phyloP scores from a whole-genome alignment of 2,329 filamentous ascomycete species.

The Aspergillus clavatus region DNA sequence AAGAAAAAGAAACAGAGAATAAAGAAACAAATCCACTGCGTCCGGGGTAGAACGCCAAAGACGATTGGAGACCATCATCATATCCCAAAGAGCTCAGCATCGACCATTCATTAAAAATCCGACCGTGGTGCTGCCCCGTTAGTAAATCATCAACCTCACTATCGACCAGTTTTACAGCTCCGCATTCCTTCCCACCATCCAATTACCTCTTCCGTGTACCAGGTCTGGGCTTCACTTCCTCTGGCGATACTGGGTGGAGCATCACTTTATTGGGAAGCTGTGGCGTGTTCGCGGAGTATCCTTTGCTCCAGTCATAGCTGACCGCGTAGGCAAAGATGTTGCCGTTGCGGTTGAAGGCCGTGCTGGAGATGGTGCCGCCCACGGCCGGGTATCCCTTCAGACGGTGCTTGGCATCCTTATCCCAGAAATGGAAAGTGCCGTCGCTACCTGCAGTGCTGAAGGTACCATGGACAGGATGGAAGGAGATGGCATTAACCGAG shows the following conservation, averaged over 20 bases:
- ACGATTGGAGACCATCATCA: neutral
- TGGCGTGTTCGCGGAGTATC: slow-evolving; percentile 76
- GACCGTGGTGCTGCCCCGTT: neutral
- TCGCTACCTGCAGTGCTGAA: slow-evolving; percentile 95
- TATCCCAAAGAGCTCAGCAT: neutral
- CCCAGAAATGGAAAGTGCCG: slow-evolving; percentile 76
- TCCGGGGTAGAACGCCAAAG: neutral
- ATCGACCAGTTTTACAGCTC: too few species aligned
- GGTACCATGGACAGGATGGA: slow-evolving; percentile 95
- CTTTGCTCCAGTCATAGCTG: slow-evolving; percentile 98
- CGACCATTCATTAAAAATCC: neutral
- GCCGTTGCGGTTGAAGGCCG: slow-evolving; percentile 84
- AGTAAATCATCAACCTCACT: neutral
- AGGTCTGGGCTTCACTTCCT: slow-evolving; percentile 58
- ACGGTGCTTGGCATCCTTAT: slow-evolving; percentile 84
- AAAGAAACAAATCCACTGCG: neutral
- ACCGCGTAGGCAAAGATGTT: slow-evolving; percentile 83
- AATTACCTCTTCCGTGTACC: slow-evolving; percentile 40
- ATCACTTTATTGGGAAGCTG: slow-evolving; percentile 70
- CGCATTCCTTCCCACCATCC: neutral
- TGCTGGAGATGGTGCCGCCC: slow-evolving; percentile 81
- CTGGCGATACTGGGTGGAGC: slow-evolving; percentile 69
- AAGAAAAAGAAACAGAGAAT: neutral
- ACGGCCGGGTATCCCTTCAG: slow-evolving; percentile 83
- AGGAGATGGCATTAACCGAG: slow-evolving; percentile 94